Evolutionary conservation across 2,329 filamentous ascomycete genomes (phyloP).

Genomic region (Rhytidhysteron rufulum): DNA sequence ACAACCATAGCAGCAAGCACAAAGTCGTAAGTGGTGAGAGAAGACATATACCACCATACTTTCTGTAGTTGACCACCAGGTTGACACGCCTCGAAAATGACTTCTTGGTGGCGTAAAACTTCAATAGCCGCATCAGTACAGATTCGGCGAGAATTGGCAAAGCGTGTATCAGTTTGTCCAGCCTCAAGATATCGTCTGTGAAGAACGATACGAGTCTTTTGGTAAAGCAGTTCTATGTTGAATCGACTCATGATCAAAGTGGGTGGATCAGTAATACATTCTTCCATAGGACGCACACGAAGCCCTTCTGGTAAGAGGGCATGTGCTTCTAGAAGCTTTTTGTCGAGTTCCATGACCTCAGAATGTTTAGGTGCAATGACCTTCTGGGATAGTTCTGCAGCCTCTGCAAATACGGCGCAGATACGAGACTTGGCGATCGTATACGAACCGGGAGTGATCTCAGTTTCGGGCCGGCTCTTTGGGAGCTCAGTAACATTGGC

Average conservation of each 20-base stretch:
- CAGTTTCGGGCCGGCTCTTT: slow-evolving; percentile 13
- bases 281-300: slow-evolving; percentile 33
- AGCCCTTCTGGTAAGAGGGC: slow-evolving; percentile 31
- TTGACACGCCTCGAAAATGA: slow-evolving; percentile 47
- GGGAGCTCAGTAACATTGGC: slow-evolving; percentile 19
- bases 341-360: slow-evolving; percentile 37
- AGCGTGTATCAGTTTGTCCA: slow-evolving; percentile 28
- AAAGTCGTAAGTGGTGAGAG: slow-evolving; percentile 46
- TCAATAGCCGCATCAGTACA: slow-evolving; percentile 48
- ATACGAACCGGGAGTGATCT: slow-evolving; percentile 31
- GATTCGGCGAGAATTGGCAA: slow-evolving; percentile 41
- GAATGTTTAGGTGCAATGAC: slow-evolving; percentile 32
- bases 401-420: slow-evolving; percentile 35
- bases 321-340: slow-evolving; percentile 31
- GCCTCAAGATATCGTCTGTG: slow-evolving; percentile 51
- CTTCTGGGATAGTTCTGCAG: slow-evolving; percentile 36
- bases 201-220: slow-evolving; percentile 51
- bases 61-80: slow-evolving; percentile 41
- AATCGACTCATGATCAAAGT: slow-evolving; percentile 51
- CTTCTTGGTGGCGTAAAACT: slow-evolving; percentile 48
- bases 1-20: slow-evolving; percentile 48
- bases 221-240: slow-evolving; percentile 50
- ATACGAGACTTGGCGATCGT: slow-evolving; percentile 31
- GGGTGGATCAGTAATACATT: slow-evolving; percentile 47
- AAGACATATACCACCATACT: slow-evolving; percentile 43